Base-by-base conservation (phyloP, 345 rosid species). In the Psidium guajava region DNA sequence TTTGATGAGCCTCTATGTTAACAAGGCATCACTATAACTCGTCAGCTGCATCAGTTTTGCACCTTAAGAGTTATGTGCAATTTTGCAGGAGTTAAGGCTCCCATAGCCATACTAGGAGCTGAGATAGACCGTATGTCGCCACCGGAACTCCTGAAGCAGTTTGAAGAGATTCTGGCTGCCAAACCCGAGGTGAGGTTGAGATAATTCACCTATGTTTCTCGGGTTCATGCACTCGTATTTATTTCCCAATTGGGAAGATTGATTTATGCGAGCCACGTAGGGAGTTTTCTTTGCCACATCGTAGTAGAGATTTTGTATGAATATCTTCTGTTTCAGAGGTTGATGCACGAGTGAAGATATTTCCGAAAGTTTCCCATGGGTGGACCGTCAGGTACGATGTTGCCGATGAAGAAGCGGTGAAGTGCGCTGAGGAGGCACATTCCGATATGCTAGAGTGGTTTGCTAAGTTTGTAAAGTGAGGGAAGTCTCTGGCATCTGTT, bases 341-440 rank as follows among this genome's bases (percentile, higher is more conserved):
- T 61, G 92, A 90, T 82, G 84, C 89, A 54, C 86, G 84, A 47
- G 96, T 93, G 88, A 96, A 94, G 93, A 91, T 95, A 85, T 94
- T 94, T 87, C 96, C 94, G 1, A 88, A 91, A 82, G 94, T 92
- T 51, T 83, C 85, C 1, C 98, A 95, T 24, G 98, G 98, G 24
- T 96, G 96, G 98, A 91, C 94, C 2, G 89, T 95, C n/a, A 89
- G 98, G 88, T 96, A 92, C 87, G 80, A 88, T 3, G 84, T 15
- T 4, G 87, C 88, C 69, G 92, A 96, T 89, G 90, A 89, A 84
- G 82, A 80, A n/a, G 96, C 91, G 7, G 92, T 91, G 49, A 88
- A 88, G 86, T 40, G 83, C 25, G 99, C 98, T 25, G 85, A 89
- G 54, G 95, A 95, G 90, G 98, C 95, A 32, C 98, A 94, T 90